Evolutionary conservation across 75 land plant genomes (phyloP).

Genomic region (Azolla pinnata): DNA sequence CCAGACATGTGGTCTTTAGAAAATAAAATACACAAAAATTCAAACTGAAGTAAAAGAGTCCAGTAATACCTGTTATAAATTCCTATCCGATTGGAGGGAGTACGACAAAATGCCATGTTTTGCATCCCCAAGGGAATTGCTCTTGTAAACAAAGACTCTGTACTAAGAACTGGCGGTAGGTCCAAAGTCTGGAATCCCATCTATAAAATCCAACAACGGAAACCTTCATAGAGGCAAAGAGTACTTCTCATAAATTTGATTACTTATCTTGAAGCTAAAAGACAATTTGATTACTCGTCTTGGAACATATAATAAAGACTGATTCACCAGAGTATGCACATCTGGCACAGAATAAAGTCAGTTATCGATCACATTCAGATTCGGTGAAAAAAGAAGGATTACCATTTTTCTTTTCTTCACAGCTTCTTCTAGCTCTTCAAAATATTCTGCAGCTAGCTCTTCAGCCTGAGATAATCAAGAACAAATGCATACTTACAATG

Average conservation of each 20-base stretch:
- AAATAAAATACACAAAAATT: not conserved
- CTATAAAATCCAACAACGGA: no score
- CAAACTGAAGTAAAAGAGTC: not conserved
- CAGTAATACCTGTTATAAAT: slow-evolving; percentile 12
- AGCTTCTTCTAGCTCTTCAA: slow-evolving; percentile 18
- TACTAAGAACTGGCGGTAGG: slow-evolving; percentile 14
- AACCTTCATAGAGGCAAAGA: no score
- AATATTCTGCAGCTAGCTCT: slow-evolving; percentile 6
- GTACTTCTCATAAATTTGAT: no score
- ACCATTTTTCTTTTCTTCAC: slow-evolving; percentile 19
- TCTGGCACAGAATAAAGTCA: no score
- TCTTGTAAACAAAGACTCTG: slow-evolving; percentile 14
- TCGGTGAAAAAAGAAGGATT: no score
- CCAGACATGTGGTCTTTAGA: not conserved
- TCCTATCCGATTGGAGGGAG: slow-evolving; percentile 19
- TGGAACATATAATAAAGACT: no score
- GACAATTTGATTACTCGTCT: no score
- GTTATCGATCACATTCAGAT: no score
- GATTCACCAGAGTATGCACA: no score
- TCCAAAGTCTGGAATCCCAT: slow-evolving; percentile 10
- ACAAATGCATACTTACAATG: no score
- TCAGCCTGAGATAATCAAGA: slow-evolving; percentile 11
- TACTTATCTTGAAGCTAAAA: no score
- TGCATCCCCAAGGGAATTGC: slow-evolving; percentile 9
- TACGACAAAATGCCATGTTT: slow-evolving; percentile 2